A percentile compares a stretch with the other conserved stretches of the same genome.
Conservation (phyloP, 2,329 filamentous ascomycete species). For the Stachybotrys chartarum region DNA sequence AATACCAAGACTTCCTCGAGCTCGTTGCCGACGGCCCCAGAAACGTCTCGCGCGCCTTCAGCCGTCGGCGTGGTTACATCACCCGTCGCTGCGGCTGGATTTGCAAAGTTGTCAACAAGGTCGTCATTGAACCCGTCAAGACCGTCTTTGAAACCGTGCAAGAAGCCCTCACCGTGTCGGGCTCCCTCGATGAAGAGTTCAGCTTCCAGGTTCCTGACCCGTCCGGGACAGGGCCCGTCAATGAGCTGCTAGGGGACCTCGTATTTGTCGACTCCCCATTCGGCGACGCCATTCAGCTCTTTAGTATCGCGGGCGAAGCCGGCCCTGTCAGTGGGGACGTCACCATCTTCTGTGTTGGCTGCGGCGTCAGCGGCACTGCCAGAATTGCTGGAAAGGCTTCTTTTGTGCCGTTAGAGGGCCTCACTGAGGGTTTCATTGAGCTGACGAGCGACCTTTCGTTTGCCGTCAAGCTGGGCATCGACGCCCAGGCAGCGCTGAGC, state of each 20-base stretch:
- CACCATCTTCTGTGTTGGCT: slow-evolving; percentile 20
- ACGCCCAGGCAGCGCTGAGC: slow-evolving; percentile 14
- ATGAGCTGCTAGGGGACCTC: slow-evolving; percentile 10
- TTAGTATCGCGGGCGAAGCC: slow-evolving; percentile 11
- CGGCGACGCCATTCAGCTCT: slow-evolving; percentile 19
- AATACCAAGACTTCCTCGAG: slow-evolving; percentile 8
- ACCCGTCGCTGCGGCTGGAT: slow-evolving; percentile 5
- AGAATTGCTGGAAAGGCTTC: slow-evolving; percentile 16
- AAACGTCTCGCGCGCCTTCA: neutral
- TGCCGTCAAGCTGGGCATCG: slow-evolving; percentile 20
- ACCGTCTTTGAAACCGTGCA: neutral
- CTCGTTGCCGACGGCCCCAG: neutral
- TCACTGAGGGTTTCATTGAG: slow-evolving; percentile 16
- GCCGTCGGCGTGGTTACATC: slow-evolving; percentile 1
- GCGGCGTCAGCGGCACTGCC: slow-evolving; percentile 18
- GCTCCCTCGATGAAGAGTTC: slow-evolving; percentile 8
- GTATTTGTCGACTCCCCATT: slow-evolving; percentile 17
- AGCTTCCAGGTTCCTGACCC: slow-evolving; percentile 12
- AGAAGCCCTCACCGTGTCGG: slow-evolving; percentile 5
- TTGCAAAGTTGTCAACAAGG: neutral
- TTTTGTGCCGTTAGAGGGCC: slow-evolving; percentile 14
- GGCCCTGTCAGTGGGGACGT: slow-evolving; percentile 3
- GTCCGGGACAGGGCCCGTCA: slow-evolving; percentile 3
- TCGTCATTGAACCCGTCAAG: slow-evolving; percentile 1
- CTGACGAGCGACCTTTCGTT: slow-evolving; percentile 14